A percentile compares a stretch with the other conserved stretches of the same genome.
phyloP scores from a whole-genome alignment of 345 rosid species.

The Anastatica hierochuntica region DNA sequence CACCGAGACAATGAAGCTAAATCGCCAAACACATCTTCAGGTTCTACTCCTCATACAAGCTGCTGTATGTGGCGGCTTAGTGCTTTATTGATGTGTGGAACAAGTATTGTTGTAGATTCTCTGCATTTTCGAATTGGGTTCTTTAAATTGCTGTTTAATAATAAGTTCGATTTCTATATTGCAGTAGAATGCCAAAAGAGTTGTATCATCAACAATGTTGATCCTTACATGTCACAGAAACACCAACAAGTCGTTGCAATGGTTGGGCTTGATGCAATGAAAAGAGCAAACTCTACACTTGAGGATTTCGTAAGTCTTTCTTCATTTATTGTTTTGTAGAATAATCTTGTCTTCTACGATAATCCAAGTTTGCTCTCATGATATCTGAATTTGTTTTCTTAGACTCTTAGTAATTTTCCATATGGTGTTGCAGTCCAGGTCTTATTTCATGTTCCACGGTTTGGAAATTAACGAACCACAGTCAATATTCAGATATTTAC shows the following conservation, averaged over 20 bases:
- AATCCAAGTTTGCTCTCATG: no score
- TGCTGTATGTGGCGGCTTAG: no score
- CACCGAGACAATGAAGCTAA: constrained; percentile 6
- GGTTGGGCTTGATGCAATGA: constrained; percentile 72
- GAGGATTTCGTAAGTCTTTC: constrained; percentile 69
- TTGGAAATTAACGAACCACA: constrained; percentile 51
- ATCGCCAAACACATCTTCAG: constrained; percentile 11
- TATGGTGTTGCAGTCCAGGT: constrained; percentile 60
- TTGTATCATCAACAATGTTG: constrained; percentile 7
- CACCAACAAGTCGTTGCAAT: constrained; percentile 28
- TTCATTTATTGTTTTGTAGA: no score
- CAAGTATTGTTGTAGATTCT: no score
- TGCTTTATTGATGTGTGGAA: no score
- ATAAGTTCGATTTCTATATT: not conserved
- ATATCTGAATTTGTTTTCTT: no score
- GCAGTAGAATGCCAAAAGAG: constrained; percentile 14
- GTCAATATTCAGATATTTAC: constrained; percentile 52
- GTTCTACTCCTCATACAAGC: constrained; percentile 5
- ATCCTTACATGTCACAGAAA: not conserved
- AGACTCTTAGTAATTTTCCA: not conserved
- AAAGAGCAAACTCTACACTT: constrained; percentile 84
- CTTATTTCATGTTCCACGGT: constrained; percentile 89
- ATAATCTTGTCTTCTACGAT: no score
- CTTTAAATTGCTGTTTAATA: not conserved
- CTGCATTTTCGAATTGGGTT: not conserved